These are phyloP conservation scores for Aureobasidium uvarum DNA, from an alignment of 2,329 filamentous ascomycete genomes.

Conservation along the genomic window DNA sequence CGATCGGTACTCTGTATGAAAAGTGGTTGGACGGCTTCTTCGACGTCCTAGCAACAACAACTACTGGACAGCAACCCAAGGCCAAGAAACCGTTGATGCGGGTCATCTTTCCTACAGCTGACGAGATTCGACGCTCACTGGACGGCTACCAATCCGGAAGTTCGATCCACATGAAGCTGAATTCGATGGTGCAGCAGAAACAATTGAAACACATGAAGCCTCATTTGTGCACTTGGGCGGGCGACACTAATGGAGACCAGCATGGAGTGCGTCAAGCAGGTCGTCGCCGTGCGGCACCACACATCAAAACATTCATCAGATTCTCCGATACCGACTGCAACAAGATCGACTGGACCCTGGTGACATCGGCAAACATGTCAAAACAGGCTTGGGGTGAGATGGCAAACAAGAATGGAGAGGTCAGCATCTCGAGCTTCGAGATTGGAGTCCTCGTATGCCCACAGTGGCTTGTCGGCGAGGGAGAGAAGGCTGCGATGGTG, in stretches of 20 bases:
- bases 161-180: constrained; percentile 79
- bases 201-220: constrained; percentile 72
- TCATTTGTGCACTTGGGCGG: constrained; percentile 72
- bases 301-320: constrained; percentile 86
- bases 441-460: constrained; percentile 84
- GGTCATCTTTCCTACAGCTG: constrained; percentile 75
- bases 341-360: constrained; percentile 75
- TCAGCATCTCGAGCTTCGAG: constrained; percentile 78
- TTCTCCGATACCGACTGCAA: constrained; percentile 45
- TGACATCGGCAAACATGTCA: constrained; percentile 89
- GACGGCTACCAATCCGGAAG: constrained; percentile 75
- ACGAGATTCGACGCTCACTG: constrained; percentile 72
- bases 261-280: constrained; percentile 51
- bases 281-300: constrained; percentile 70
- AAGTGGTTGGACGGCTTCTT: constrained; percentile 69
- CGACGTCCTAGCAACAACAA: constrained; percentile 35
- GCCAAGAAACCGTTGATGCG: constrained; percentile 56
- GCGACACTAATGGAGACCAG: constrained; percentile 47
- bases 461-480: constrained; percentile 44
- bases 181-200: constrained; percentile 66
- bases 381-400: constrained; percentile 84
- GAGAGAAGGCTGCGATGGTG: constrained; percentile 57
- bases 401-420: constrained; percentile 55
- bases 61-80: neutral
- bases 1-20: constrained; percentile 73